Base-by-base conservation (phyloP, 2,329 filamentous ascomycete genomes). In the Cercospora berteroae region DNA sequence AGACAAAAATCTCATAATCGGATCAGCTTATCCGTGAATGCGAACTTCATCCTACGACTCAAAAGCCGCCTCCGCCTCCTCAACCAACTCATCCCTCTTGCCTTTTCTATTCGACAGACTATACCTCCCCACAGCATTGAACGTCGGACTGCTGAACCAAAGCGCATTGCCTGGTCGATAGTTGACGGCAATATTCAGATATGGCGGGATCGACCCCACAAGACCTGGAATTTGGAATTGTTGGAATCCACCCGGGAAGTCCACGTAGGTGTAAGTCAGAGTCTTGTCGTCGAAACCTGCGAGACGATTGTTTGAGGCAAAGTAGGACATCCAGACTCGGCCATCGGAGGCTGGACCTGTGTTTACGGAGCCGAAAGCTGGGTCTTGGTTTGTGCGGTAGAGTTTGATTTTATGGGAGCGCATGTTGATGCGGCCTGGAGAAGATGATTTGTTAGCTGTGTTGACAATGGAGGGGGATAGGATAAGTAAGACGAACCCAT, bases 131-230 rank as follows among this genome's bases (percentile, higher is more conserved):
- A 64, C 55, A n/a, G 61, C 61, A 48, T 64, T 64, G 1, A 58
- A 64, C 16, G 57, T 36, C 52, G 65, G 33, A 13, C 59, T 64
- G 44, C 61, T 67, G 57, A 67, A 67, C 65, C 65, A 67, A 29
- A 72, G 25, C 6, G 59, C 63, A 36, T 69, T 67, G 9, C 67
- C 65, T 0, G 67, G 65, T 27, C 65, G 59, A 48, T 69, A 69
- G n/a, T 68, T 67, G 39, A 69, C 69, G 25, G 69, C 68, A 52
- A 69, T 62, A 36, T 69, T 65, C 13, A 68, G 44, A 31, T 65
- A 60, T 12, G 67, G 67, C 8, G 64, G 64, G 12, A 70, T 52
- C 16, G 60, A 36, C 6, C 67, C 67, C 10, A 68, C 48, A 4
- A 66, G 33, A 27, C 67, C 67, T 16, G 66, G 59, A 33, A 60